Percentiles rank a stretch among this genome's conserved stretches.
Conservation (phyloP, 2,329 filamentous ascomycete species). For the Lasiodiplodia citricola region DNA sequence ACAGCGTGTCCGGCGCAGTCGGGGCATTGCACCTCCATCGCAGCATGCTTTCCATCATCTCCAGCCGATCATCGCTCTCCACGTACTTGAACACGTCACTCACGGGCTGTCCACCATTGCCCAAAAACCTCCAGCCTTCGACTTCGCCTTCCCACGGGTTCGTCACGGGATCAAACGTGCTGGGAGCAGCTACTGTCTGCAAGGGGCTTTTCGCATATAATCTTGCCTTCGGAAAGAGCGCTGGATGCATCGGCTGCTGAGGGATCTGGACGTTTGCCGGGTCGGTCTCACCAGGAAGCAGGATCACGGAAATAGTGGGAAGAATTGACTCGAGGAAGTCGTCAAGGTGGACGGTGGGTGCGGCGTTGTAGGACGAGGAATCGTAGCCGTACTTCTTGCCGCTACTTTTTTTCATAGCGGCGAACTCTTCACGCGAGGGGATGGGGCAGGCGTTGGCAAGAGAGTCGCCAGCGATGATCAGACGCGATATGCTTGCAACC, state of each 20-base stretch:
- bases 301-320: conserved; percentile 83
- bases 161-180: conserved; percentile 87
- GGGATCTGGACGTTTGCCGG: conserved; percentile 89
- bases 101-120: conserved; percentile 88
- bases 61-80: conserved; percentile 63
- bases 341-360: conserved; percentile 84
- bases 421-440: conserved; percentile 53
- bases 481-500: conserved; percentile 71
- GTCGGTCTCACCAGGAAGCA: conserved; percentile 83
- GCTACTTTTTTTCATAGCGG: conserved; percentile 52
- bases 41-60: conserved; percentile 94
- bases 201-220: conserved; percentile 64
- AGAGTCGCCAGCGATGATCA: conserved; percentile 92
- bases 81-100: conserved; percentile 95
- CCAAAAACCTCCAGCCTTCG: conserved; percentile 86
- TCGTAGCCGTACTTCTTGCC: conserved; percentile 94
- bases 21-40: conserved; percentile 90
- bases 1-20: conserved; percentile 93
- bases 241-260: conserved; percentile 90
- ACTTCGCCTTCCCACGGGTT: conserved; percentile 93
- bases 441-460: conserved; percentile 61
- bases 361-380: conserved; percentile 81
- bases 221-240: conserved; percentile 82
- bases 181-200: conserved; percentile 47
- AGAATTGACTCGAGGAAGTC: conserved; percentile 80